Conservation (phyloP, 495 filamentous ascomycete genomes). For the Penicillium bovifimosum region DNA sequence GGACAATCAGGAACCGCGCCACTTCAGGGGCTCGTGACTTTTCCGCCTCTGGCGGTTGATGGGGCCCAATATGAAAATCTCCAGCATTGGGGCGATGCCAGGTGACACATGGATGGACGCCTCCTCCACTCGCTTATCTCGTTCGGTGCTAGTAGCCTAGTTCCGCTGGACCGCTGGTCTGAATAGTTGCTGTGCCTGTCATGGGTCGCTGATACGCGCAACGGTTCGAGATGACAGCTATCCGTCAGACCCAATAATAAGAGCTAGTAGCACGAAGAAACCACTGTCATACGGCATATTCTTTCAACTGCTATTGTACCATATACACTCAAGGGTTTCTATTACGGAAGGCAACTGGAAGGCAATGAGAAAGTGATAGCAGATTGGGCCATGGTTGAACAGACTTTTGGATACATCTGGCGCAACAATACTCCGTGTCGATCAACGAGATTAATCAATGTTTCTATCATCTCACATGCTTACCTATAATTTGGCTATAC, state of each 20-base stretch:
- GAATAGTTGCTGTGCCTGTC: not conserved
- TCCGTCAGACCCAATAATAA: constrained; percentile 15
- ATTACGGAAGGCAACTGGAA: too few species aligned
- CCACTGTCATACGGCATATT: constrained; percentile 1
- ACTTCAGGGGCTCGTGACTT: constrained; percentile 17
- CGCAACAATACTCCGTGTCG: not conserved
- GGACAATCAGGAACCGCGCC: constrained; percentile 13
- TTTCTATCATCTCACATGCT: not conserved
- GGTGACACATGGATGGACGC: not conserved
- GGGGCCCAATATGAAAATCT: not conserved
- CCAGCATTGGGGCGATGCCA: not conserved
- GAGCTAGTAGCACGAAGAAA: not conserved
- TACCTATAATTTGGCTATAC: not conserved
- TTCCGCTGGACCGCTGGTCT: not conserved
- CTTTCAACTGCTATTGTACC: not conserved
- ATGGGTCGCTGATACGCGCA: not conserved
- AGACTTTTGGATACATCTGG: too few species aligned
- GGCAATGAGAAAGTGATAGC: too few species aligned
- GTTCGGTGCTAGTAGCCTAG: not conserved
- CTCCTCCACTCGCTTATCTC: not conserved
- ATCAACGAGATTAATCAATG: not conserved
- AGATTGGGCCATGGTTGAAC: too few species aligned
- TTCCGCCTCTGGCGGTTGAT: not conserved
- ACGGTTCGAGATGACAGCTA: constrained; percentile 3
- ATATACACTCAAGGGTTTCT: not conserved